These are phyloP conservation scores for Parastagonospora nodorum DNA, from an alignment of 2,329 filamentous ascomycete species.

Conservation along the genomic window DNA sequence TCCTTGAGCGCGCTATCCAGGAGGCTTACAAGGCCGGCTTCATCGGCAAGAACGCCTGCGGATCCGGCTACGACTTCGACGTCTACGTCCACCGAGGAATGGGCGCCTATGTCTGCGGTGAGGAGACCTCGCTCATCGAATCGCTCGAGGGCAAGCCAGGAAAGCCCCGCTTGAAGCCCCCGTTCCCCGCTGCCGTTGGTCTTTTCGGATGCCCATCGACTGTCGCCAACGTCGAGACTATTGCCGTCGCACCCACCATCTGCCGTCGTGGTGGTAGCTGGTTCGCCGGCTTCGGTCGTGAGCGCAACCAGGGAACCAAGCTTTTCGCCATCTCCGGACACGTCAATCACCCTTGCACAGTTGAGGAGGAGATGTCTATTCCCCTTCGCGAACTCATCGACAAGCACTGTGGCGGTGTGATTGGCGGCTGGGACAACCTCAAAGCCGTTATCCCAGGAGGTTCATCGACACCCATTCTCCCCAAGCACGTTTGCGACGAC, in stretches of 20 bases:
- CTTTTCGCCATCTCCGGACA: slow-evolving; percentile 98
- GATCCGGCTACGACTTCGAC: slow-evolving; percentile 96
- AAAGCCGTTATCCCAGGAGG: slow-evolving; percentile 94
- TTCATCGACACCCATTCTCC: slow-evolving; percentile 93
- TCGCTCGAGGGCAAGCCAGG: slow-evolving; percentile 98
- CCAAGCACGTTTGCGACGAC: slow-evolving; percentile 86
- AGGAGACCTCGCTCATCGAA: slow-evolving; percentile 97
- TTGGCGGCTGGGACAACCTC: slow-evolving; percentile 97
- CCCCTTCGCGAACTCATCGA: slow-evolving; percentile 95
- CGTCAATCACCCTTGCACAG: slow-evolving; percentile 97
- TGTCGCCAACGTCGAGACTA: slow-evolving; percentile 96
- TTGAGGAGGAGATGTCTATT: slow-evolving; percentile 99
- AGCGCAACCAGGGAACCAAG: slow-evolving; percentile 96
- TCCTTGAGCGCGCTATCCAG: slow-evolving; percentile 94
- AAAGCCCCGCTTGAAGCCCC: slow-evolving; percentile 97
- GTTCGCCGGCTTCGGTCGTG: slow-evolving; percentile 93
- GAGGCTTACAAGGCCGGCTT: slow-evolving; percentile 94
- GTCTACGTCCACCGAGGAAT: slow-evolving; percentile 95
- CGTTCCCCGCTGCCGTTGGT: slow-evolving; percentile 95
- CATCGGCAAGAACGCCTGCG: slow-evolving; percentile 98
- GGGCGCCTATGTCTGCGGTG: slow-evolving; percentile 96
- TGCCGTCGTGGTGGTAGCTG: slow-evolving; percentile 88
- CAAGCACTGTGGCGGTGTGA: slow-evolving; percentile 95
- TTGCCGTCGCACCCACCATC: slow-evolving; percentile 94
- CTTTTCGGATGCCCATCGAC: slow-evolving; percentile 98